Evolutionary conservation across 2,329 filamentous ascomycete genomes (phyloP).

Genomic region (Trichoderma gracile): DNA sequence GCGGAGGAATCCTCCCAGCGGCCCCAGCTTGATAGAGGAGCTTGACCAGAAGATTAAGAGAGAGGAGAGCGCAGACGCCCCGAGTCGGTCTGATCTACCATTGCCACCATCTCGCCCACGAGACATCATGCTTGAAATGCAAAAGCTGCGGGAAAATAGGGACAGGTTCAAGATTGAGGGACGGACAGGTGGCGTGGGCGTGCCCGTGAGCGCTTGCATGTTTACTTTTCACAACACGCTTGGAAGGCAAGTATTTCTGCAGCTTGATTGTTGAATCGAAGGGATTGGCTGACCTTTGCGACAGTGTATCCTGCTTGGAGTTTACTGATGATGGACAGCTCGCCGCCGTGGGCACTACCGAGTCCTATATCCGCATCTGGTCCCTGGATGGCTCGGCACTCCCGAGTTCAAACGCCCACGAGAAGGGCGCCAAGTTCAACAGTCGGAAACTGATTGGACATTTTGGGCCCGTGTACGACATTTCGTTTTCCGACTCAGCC

Average conservation of each 20-base stretch:
- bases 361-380: conserved; percentile 96
- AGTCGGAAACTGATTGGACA: conserved; percentile 82
- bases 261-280: no score
- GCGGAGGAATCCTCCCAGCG: conserved; percentile 71
- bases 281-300: neutral
- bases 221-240: conserved; percentile 98
- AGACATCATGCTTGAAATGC: conserved; percentile 91
- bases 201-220: conserved; percentile 88
- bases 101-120: conserved; percentile 84
- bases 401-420: conserved; percentile 61
- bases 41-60: conserved; percentile 87
- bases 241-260: conserved; percentile 65
- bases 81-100: conserved; percentile 75
- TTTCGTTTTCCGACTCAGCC: conserved; percentile 79
- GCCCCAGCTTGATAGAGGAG: conserved; percentile 76
- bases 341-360: conserved; percentile 83
- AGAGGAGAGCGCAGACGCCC: conserved; percentile 83
- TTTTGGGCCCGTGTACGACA: conserved; percentile 81
- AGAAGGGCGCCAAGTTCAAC: conserved; percentile 60
- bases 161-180: conserved; percentile 88
- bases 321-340: conserved; percentile 90
- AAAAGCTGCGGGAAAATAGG: conserved; percentile 88
- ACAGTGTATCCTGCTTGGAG: conserved; percentile 85
- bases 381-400: conserved; percentile 83
- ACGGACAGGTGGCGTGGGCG: conserved; percentile 78